Base-by-base conservation (phyloP, 352 stramenopile species). In the Phytophthora crassamura region DNA sequence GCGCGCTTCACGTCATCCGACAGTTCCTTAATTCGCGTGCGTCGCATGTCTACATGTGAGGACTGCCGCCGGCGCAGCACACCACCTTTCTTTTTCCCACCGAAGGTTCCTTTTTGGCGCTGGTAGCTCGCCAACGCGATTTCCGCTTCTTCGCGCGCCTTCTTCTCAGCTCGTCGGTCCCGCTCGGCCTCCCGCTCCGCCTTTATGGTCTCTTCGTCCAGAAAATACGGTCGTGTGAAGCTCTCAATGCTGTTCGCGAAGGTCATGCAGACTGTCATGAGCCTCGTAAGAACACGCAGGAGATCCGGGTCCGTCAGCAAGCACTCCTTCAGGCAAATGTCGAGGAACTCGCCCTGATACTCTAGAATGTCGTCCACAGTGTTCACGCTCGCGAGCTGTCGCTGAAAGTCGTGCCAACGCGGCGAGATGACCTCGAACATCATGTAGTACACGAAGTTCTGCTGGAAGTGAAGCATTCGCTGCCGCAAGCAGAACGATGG, bases 391-490 rank as follows among this genome's bases (percentile, higher is more conserved):
- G 74, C 74, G 20, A 99, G 72, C 20, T 96, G 83, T 14, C 79
- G 78, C 65, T 98, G 81, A 48, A 99, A 85, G 14, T 89, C 82
- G 56, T 97, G 88, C 90, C 90, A 98, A 30, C 94, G 88, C 3
- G 95, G 92, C 0, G 97, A 97, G 54, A 99, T 97, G 5, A 99
- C 97, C 55, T 96, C 97, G 45, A 98, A 97, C 84, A 98, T 99
- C 81, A 99, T 98, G 72, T 99, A 99, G 74, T 99, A 99, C 22
- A 99, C 89, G 28, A 99, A 95, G 65, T 99, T 99, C 62, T 99
- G 97, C 62, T 99, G 85, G 68, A 99, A 99, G 74, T 99, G 98
- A 7, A 99, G 81, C 98, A 99, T 99, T n/a, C 97, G 82, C 52
- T 99, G 94, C 18, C 97, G 86, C 22, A 99, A 72, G 51, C 92